phyloP scores from a whole-genome alignment of 116 monocot species.

The Dioscorea cayenensis region DNA sequence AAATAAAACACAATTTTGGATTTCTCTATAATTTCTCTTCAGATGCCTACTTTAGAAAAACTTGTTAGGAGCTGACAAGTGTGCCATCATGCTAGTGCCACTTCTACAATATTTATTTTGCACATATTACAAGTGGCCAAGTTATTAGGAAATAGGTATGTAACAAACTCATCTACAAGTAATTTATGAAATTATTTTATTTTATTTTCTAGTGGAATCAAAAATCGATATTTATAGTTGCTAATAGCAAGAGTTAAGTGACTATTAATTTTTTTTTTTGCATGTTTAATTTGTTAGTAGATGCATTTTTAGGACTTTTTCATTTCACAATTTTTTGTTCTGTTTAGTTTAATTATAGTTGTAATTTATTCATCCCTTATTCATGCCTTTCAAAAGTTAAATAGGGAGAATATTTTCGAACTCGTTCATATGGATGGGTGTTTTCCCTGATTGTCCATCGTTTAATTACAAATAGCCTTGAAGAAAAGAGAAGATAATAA shows the following conservation, averaged over 20 bases:
- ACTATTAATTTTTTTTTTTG: no score
- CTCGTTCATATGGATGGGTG: no score
- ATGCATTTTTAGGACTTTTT: neutral
- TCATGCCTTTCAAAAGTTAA: no score
- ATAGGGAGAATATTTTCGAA: no score
- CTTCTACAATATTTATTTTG: conserved; percentile 94
- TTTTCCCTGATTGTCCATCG: no score
- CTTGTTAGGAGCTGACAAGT: conserved; percentile 74
- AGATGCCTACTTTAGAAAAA: conserved; percentile 87
- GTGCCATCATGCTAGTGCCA: conserved; percentile 85
- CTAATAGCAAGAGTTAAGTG: no score
- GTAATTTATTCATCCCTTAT: no score
- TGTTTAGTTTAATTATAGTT: no score
- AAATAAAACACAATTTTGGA: neutral
- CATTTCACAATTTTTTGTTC: neutral
- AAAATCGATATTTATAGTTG: neutral
- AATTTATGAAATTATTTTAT: neutral
- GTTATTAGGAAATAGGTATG: conserved; percentile 74
- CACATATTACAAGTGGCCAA: conserved; percentile 65
- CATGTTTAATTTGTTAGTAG: neutral
- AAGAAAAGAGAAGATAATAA: no score
- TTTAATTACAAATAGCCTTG: no score
- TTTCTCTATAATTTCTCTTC: conserved; percentile 4
- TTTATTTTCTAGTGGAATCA: neutral
- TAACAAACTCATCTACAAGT: neutral